Conservation (phyloP, 2,329 filamentous ascomycete genomes). For the Trichoderma pleuroti region DNA sequence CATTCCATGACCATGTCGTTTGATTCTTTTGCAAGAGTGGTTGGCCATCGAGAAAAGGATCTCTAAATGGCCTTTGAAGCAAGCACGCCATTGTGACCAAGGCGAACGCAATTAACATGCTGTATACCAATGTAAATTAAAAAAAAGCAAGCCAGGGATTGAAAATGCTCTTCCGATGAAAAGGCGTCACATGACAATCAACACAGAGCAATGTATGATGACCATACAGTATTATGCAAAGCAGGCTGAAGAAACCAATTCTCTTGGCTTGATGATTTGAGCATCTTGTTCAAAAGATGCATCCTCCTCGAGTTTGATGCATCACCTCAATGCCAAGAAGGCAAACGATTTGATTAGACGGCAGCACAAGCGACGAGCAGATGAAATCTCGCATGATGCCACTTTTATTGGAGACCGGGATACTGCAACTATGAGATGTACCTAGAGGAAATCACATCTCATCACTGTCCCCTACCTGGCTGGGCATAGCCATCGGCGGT, state of each 20-base stretch:
- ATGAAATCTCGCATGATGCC: not conserved
- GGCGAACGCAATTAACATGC: not conserved
- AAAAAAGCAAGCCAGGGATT: not conserved
- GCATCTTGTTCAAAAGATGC: not conserved
- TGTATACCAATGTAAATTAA: not conserved
- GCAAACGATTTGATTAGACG: not conserved
- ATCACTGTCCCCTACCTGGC: not conserved
- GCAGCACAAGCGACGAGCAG: not conserved
- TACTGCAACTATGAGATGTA: not conserved
- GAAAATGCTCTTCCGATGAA: not conserved
- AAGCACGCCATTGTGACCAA: not conserved
- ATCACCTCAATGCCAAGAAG: not conserved
- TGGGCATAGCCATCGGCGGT: not conserved
- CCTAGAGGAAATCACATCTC: not conserved
- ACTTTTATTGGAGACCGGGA: not conserved
- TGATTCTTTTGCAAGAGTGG: conserved; percentile 55
- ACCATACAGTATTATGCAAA: not conserved
- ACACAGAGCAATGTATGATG: not conserved
- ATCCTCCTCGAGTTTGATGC: not conserved
- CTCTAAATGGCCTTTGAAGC: conserved; percentile 29
- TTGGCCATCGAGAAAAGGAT: conserved; percentile 51
- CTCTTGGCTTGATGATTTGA: not conserved
- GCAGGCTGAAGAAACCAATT: not conserved
- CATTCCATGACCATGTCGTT: conserved; percentile 58
- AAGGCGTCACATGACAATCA: not conserved